phyloP scores from a whole-genome alignment of 2,329 filamentous ascomycete species.

The Curvularia lunata region DNA sequence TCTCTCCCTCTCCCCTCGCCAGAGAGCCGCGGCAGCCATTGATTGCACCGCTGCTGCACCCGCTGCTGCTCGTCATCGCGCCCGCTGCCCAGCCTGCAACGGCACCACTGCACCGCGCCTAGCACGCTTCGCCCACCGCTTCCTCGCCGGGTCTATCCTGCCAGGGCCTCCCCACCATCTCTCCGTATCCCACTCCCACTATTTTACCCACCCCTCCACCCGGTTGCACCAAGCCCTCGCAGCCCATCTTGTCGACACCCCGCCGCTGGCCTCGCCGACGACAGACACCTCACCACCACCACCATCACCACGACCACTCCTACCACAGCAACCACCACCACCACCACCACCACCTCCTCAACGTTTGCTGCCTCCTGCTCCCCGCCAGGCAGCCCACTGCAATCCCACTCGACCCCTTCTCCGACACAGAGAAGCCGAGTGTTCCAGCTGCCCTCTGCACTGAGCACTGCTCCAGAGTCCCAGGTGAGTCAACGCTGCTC shows the following conservation, averaged over 20 bases:
- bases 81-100: slow-evolving; percentile 4
- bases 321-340: not conserved
- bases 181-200: slow-evolving; percentile 31
- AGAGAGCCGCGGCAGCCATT: slow-evolving; percentile 24
- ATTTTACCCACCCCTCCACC: slow-evolving; percentile 24
- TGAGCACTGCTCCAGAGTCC: slow-evolving; percentile 21
- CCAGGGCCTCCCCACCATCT: slow-evolving; percentile 41
- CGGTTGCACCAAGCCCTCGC: slow-evolving; percentile 33
- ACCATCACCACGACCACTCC: not conserved
- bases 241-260: slow-evolving; percentile 17
- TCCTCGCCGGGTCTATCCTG: slow-evolving; percentile 26
- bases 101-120: slow-evolving; percentile 13
- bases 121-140: slow-evolving; percentile 13
- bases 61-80: slow-evolving; percentile 10
- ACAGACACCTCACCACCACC: slow-evolving; percentile 22
- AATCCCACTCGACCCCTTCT: slow-evolving; percentile 6
- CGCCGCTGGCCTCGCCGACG: slow-evolving; percentile 27
- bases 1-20: not conserved
- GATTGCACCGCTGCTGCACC: slow-evolving; percentile 1
- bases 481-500: slow-evolving; percentile 44
- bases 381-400: slow-evolving; percentile 21
- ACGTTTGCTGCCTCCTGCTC: slow-evolving; percentile 28
- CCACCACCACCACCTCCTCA: too few species aligned
- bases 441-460: slow-evolving; percentile 14
- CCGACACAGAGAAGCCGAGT: slow-evolving; percentile 15